Evolutionary conservation across 1,284 basidiomycete genomes (phyloP).

Genomic region (Ceratobasidium papillatum): DNA sequence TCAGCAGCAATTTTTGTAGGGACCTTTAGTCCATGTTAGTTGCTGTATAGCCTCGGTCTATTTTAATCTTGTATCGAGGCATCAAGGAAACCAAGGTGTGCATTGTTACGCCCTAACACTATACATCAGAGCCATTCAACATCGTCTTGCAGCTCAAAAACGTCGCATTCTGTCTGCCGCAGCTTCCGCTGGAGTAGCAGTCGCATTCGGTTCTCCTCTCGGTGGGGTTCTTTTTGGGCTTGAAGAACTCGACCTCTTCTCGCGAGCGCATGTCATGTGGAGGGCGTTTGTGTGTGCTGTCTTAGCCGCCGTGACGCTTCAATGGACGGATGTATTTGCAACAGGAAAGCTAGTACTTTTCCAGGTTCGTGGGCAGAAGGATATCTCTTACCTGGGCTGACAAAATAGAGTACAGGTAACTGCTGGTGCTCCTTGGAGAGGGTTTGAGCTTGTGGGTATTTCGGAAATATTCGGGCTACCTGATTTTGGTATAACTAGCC

Average conservation of each 20-base stretch:
- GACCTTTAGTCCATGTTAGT: constrained; percentile 74
- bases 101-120: not conserved
- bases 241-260: constrained; percentile 75
- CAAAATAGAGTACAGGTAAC: constrained; percentile 58
- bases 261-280: constrained; percentile 78
- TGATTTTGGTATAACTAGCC: not conserved
- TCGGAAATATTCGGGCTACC: not conserved
- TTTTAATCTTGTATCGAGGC: constrained; percentile 64
- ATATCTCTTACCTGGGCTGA: not conserved
- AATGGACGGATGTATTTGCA: constrained; percentile 77
- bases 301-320: constrained; percentile 72
- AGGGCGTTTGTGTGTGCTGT: constrained; percentile 77
- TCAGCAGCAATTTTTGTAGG: constrained; percentile 53
- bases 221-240: constrained; percentile 78
- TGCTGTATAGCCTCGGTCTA: constrained; percentile 72
- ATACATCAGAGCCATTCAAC: not conserved
- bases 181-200: constrained; percentile 75
- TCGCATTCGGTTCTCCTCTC: constrained; percentile 77
- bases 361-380: constrained; percentile 54
- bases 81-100: constrained; percentile 69
- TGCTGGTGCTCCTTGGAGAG: constrained; percentile 68
- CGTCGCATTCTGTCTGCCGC: constrained; percentile 72
- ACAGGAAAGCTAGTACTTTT: constrained; percentile 79
- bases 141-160: constrained; percentile 62
- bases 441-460: constrained; percentile 69